phyloP scores from a whole-genome alignment of 768 basidiomycete species.

The Lactarius deliciosus region DNA sequence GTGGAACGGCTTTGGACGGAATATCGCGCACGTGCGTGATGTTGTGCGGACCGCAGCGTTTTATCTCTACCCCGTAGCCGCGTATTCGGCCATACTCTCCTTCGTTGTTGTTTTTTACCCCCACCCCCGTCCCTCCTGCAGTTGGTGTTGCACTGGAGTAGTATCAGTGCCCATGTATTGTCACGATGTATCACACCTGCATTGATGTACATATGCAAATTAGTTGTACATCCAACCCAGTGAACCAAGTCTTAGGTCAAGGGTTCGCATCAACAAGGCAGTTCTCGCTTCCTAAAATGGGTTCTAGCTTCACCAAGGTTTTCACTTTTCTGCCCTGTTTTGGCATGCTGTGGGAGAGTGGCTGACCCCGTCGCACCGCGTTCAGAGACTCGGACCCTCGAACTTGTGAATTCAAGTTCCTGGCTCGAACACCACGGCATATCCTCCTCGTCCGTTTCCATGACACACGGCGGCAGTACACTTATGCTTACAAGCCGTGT shows the following conservation, averaged over 20 bases:
- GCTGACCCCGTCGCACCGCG: too few relatives aligned
- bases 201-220: constrained; percentile 12
- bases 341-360: too few relatives aligned
- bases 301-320: too few relatives aligned
- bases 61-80: too few relatives aligned
- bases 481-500: too few relatives aligned
- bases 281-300: too few relatives aligned
- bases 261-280: not conserved
- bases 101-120: not conserved
- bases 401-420: too few relatives aligned
- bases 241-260: not conserved
- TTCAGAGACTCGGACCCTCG: too few relatives aligned
- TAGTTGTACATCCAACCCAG: not conserved
- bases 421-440: too few relatives aligned
- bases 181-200: constrained; percentile 24
- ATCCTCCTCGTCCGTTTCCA: too few relatives aligned
- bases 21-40: constrained; percentile 37
- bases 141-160: constrained; percentile 16
- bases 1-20: constrained; percentile 61
- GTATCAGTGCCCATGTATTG: constrained; percentile 20
- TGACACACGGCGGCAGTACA: too few relatives aligned
- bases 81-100: not conserved
- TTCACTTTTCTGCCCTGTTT: too few relatives aligned
- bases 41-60: not conserved
- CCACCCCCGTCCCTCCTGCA: not conserved